phyloP scores from a whole-genome alignment of 2,329 filamentous ascomycete genomes.

The Biscogniauxia mediterranea region DNA sequence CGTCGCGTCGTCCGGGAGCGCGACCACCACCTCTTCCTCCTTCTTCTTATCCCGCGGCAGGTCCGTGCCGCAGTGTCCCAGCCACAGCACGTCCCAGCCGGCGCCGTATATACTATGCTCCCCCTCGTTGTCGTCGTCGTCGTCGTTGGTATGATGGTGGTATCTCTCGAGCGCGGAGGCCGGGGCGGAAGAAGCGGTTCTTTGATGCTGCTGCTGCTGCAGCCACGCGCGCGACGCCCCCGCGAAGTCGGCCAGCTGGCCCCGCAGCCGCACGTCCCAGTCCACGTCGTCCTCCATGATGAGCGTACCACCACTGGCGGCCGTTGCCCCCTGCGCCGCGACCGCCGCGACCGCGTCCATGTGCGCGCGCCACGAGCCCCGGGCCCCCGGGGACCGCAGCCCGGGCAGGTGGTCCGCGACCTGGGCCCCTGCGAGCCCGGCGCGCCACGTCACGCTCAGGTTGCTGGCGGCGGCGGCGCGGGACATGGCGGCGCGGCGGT shows the following conservation, averaged over 20 bases:
- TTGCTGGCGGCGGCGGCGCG: slow-evolving; percentile 46
- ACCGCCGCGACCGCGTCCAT: slow-evolving; percentile 39
- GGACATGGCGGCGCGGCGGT: slow-evolving; percentile 49
- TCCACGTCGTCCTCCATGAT: slow-evolving; percentile 58
- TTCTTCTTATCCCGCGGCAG: slow-evolving; percentile 11
- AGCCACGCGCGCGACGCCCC: slow-evolving; percentile 33
- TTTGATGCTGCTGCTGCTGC: no score
- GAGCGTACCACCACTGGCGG: slow-evolving; percentile 46
- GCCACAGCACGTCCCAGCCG: slow-evolving; percentile 28
- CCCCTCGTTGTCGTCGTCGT: no score
- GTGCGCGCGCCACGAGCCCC: slow-evolving; percentile 40
- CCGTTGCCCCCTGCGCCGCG: slow-evolving; percentile 37
- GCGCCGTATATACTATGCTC: slow-evolving; percentile 23
- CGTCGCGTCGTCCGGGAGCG: slow-evolving; percentile 18
- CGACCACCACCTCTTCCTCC: slow-evolving; percentile 8
- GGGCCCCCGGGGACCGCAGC: slow-evolving; percentile 28
- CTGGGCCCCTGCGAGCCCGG: slow-evolving; percentile 41
- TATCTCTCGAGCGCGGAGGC: no score
- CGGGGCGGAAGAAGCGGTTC: no score
- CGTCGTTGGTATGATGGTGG: slow-evolving; percentile 5
- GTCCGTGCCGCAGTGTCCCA: slow-evolving; percentile 28
- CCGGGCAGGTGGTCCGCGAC: slow-evolving; percentile 31
- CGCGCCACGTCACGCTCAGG: slow-evolving; percentile 44
- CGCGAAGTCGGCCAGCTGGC: slow-evolving; percentile 45
- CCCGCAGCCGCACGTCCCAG: slow-evolving; percentile 53